Base-by-base conservation (phyloP, 1,284 basidiomycete genomes). In the Naganishia cerealis region DNA sequence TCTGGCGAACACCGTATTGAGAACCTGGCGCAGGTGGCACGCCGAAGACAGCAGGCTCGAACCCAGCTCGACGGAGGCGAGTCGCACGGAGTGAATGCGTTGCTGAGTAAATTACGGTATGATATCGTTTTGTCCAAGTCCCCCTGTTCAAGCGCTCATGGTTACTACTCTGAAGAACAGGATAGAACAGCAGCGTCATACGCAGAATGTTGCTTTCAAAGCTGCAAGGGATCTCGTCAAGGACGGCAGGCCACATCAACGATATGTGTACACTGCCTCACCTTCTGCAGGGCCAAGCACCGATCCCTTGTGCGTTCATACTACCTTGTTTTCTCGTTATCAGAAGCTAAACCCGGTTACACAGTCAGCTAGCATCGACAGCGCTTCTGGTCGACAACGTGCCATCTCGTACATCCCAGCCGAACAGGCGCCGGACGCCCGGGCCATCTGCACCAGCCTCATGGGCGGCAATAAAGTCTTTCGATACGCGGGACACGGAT, bases 361-460 rank as follows among this genome's bases (percentile, higher is more conserved):
- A 29, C 18, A 63, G 61, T 10, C 43, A 54, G 13, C 16, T 52
- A 26, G 38, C 52, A 9, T 52, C 61, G 15, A 54, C 61, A 4
- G 21, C 15, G 21, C 21, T 54, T 24, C 38, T 24, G 50, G 24
- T 16, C 33, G 24, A 50, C 33, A n/a, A n/a, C 33, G 36, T 38
- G 38, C 21, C 42, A 29, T 9, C n/a, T 5, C 18, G 21, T 12
- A 9, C 46, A 24, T 24, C 46, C 1, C 21, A 21, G 21, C 21
- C 21, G 46, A 18, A 16, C 21, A 24, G 50, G 29, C 61, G 61
- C 6, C 21, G 61, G 1, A 63, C 61, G n/a, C 61, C 61, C 24
- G 61, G 61, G 7, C 61, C 61, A 18, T 63, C 61, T 9, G 61
- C 61, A n/a, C 61, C 61, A 5, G 50, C 50, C 16, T 63, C 61